Conservation (phyloP, 305 asterid genomes). For the Fraxinus floribunda region DNA sequence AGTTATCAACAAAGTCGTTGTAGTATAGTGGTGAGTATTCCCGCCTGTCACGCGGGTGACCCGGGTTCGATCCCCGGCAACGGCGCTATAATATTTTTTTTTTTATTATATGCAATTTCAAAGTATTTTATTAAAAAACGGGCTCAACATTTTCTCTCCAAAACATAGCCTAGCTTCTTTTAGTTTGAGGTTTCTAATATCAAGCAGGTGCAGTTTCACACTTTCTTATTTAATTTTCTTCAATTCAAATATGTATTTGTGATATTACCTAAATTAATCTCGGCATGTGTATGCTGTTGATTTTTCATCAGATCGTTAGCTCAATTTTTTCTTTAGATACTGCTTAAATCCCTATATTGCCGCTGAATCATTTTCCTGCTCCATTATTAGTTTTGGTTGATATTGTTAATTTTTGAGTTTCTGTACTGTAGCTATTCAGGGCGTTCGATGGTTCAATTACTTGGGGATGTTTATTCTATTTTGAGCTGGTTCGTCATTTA, state of each 20-base stretch:
- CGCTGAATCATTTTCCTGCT: slow-evolving; percentile 18
- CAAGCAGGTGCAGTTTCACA: background rate
- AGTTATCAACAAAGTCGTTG: no score
- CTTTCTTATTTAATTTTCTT: background rate
- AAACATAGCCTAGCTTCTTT: background rate
- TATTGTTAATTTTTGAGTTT: background rate
- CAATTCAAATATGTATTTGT: background rate
- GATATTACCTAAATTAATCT: slow-evolving; percentile 16
- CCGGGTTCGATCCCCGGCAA: slow-evolving; percentile 58
- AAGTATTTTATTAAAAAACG: background rate
- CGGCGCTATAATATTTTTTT: slow-evolving; percentile 16
- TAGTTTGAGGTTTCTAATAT: background rate
- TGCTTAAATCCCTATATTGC: slow-evolving; percentile 6
- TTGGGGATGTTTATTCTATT: slow-evolving; percentile 17
- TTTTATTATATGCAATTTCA: background rate
- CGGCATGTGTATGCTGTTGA: slow-evolving; percentile 7
- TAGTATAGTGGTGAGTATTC: slow-evolving; percentile 38
- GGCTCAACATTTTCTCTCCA: background rate
- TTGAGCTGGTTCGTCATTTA: slow-evolving; percentile 1
- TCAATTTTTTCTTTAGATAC: background rate
- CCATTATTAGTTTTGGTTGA: background rate
- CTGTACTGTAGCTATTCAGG: slow-evolving; percentile 12
- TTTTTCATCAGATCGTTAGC: slow-evolving; percentile 32
- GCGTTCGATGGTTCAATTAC: slow-evolving; percentile 17
- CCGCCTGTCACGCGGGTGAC: slow-evolving; percentile 60